These are phyloP conservation scores for Selenicereus undatus DNA, from an alignment of 148 eudicot species.

Conservation along the genomic window DNA sequence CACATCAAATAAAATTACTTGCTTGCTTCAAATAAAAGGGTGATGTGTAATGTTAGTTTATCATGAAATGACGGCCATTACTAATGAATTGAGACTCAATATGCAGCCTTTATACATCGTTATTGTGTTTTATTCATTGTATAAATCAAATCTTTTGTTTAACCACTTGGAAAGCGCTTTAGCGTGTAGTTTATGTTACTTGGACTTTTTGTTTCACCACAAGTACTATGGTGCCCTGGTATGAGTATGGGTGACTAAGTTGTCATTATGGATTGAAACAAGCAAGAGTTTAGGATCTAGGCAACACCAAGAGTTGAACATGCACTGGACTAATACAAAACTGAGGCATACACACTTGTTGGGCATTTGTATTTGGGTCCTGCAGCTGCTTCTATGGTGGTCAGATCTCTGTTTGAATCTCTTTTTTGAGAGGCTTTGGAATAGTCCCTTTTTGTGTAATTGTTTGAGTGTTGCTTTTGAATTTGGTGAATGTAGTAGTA, in stretches of 20 bases:
- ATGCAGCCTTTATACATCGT: not conserved
- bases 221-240: not conserved
- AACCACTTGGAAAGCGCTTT: not conserved
- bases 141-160: not conserved
- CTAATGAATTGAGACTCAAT: not conserved
- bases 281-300: not conserved
- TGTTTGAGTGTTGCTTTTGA: not conserved
- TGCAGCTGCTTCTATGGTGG: not conserved
- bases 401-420: not conserved
- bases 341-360: not conserved
- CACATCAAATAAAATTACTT: not conserved
- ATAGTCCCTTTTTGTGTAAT: not conserved
- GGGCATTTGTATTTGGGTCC: not conserved
- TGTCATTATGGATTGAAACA: not conserved
- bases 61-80: not conserved
- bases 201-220: not conserved
- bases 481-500: not conserved
- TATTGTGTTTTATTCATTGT: not conserved
- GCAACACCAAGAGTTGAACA: not conserved
- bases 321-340: not conserved
- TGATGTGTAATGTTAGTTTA: not conserved
- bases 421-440: not conserved
- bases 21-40: not conserved
- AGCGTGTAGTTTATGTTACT: not conserved
- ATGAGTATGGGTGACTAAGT: too few relatives aligned